These are phyloP conservation scores for Leucoagaricus sp. DNA, from an alignment of 1,284 basidiomycete genomes.

Conservation along the genomic window DNA sequence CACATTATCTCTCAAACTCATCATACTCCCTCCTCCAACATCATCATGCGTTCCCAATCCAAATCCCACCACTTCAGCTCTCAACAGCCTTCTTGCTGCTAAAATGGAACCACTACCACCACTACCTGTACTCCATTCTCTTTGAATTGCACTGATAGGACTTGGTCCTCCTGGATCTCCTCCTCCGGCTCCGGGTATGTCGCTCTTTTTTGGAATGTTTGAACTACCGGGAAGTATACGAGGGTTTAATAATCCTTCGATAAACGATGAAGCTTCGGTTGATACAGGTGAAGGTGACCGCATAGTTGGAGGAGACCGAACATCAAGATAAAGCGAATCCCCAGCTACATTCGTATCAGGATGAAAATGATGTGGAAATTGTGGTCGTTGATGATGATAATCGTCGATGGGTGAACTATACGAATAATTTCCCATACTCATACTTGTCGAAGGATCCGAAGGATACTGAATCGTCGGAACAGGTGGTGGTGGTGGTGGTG, in stretches of 20 bases:
- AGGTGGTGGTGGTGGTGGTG: too few relatives aligned
- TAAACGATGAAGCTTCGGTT: conserved; percentile 7
- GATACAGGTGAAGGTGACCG: conserved; percentile 8
- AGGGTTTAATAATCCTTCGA: conserved; percentile 16
- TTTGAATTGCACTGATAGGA: background rate
- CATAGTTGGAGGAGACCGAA: background rate
- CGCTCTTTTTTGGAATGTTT: too few relatives aligned
- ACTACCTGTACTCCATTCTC: background rate
- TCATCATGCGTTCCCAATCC: background rate
- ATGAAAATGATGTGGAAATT: too few relatives aligned
- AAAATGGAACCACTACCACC: background rate
- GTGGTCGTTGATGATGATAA: too few relatives aligned
- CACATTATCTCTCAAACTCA: conserved; percentile 19
- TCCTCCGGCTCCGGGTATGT: background rate
- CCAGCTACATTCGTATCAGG: background rate
- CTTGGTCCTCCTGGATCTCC: background rate
- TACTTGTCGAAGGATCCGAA: background rate
- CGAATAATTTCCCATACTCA: too few relatives aligned
- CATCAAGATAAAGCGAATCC: too few relatives aligned
- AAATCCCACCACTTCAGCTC: background rate
- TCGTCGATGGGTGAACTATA: too few relatives aligned
- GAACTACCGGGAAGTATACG: conserved; percentile 1
- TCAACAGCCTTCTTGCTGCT: background rate
- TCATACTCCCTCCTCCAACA: conserved; percentile 8
- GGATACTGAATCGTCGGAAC: background rate